Percentiles rank a stretch among this genome's conserved stretches.
Conservation (phyloP, 352 stramenopile species). For the Pythium periplocum region DNA sequence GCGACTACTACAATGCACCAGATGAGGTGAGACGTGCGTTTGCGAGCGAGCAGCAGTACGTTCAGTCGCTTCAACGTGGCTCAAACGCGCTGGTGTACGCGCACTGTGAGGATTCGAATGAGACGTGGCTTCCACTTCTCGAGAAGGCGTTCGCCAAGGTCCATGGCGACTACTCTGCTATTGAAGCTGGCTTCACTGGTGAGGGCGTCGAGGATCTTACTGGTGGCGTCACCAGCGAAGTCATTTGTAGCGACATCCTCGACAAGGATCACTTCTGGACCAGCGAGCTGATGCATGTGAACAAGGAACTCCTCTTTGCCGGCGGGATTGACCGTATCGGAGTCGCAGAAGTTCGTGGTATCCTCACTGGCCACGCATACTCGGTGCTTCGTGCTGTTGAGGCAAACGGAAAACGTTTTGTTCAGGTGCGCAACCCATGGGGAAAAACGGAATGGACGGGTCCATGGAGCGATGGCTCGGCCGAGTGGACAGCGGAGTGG, state of each 20-base stretch:
- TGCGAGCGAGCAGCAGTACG: constrained; percentile 21
- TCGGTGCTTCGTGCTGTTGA: constrained; percentile 43
- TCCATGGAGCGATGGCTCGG: constrained; percentile 37
- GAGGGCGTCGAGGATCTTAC: constrained; percentile 41
- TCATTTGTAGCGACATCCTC: constrained; percentile 28
- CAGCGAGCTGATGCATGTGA: constrained; percentile 30
- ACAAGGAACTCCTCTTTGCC: constrained; percentile 35
- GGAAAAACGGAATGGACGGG: constrained; percentile 51
- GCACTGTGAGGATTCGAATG: constrained; percentile 41
- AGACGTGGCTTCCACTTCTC: constrained; percentile 80
- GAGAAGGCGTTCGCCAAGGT: constrained; percentile 87
- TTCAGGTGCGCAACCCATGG: constrained; percentile 50
- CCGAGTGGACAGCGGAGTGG: constrained; percentile 42
- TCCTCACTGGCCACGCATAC: constrained; percentile 54
- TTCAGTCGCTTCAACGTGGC: constrained; percentile 21
- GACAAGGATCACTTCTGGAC: constrained; percentile 33
- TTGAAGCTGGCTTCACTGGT: constrained; percentile 53
- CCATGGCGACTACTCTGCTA: constrained; percentile 60
- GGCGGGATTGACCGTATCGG: constrained; percentile 17
- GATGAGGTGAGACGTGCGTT: constrained; percentile 19
- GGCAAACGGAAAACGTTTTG: constrained; percentile 24
- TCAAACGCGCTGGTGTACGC: constrained; percentile 35
- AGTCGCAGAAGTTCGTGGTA: constrained; percentile 17
- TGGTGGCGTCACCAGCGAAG: constrained; percentile 31
- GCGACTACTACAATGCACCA: constrained; percentile 21